These are phyloP conservation scores for Glycyrrhiza uralensis DNA, from an alignment of 306 rosid genomes.

Conservation along the genomic window DNA sequence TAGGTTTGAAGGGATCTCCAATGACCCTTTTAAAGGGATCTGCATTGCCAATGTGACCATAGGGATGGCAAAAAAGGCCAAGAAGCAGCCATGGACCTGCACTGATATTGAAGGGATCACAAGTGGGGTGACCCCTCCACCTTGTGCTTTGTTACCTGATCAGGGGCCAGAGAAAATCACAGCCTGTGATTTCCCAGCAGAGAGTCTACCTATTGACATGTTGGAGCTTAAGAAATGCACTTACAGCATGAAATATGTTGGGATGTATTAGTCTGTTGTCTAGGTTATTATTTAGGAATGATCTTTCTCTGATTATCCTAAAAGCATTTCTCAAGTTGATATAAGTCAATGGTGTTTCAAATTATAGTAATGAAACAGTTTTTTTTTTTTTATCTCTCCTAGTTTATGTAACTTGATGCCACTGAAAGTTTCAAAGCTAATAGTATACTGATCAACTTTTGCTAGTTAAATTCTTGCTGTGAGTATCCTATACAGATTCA, in stretches of 20 bases:
- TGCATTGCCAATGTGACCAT: constrained; percentile 82
- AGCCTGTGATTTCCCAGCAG: constrained; percentile 64
- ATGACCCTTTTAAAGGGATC: constrained; percentile 65
- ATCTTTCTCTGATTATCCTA: not conserved
- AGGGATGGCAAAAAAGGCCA: constrained; percentile 63
- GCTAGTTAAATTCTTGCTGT: not conserved
- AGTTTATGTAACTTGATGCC: constrained; percentile 5
- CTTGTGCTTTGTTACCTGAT: constrained; percentile 63
- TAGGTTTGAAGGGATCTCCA: constrained; percentile 66
- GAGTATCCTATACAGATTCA: not conserved
- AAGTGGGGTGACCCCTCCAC: constrained; percentile 65
- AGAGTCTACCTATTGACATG: constrained; percentile 52
- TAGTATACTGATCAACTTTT: constrained; percentile 1
- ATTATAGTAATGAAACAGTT: constrained; percentile 15
- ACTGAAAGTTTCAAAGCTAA: not conserved
- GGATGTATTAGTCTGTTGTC: constrained; percentile 6
- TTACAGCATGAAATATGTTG: constrained; percentile 25
- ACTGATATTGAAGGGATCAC: constrained; percentile 63
- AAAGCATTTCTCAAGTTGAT: constrained; percentile 9
- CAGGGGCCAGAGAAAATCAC: constrained; percentile 44
- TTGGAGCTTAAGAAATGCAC: constrained; percentile 63
- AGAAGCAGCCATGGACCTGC: constrained; percentile 86
- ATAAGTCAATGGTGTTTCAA: not conserved
- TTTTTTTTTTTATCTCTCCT: not conserved
- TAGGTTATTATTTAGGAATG: constrained; percentile 10